These are phyloP conservation scores for Ophiostoma tasmaniense DNA, from an alignment of 2,329 filamentous ascomycete genomes.

Conservation along the genomic window DNA sequence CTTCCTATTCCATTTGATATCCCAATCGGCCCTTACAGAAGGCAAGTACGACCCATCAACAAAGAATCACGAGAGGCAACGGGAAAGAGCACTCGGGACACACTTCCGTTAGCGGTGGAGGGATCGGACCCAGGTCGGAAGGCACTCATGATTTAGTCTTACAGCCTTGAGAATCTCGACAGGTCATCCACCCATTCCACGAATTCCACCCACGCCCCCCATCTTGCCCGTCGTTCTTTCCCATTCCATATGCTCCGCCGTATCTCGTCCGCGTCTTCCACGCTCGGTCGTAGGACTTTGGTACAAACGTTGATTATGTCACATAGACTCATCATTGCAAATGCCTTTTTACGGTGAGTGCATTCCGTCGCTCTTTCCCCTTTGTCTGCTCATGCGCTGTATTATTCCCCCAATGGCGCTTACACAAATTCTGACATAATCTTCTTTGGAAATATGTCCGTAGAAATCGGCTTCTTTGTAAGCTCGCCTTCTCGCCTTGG, in stretches of 20 bases:
- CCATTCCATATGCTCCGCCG: neutral
- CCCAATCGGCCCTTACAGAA: neutral
- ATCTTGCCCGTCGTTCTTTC: slow-evolving; percentile 3
- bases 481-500: neutral
- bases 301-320: neutral
- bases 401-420: neutral
- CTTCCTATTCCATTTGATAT: neutral
- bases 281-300: neutral
- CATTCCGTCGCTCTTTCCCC: neutral
- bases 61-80: neutral
- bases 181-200: slow-evolving; percentile 10
- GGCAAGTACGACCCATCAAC: neutral
- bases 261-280: neutral
- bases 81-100: neutral
- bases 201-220: slow-evolving; percentile 8
- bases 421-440: neutral
- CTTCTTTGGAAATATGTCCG: neutral
- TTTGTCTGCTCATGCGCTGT: neutral
- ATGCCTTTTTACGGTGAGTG: neutral
- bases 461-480: neutral
- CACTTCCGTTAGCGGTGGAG: slow-evolving; percentile 6
- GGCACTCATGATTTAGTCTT: neutral
- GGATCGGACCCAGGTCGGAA: slow-evolving; percentile 5
- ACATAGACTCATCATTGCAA: neutral
- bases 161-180: slow-evolving; percentile 4